phyloP scores from a whole-genome alignment of 176 grass and related monocot genomes.

The Elaeis guineensis region DNA sequence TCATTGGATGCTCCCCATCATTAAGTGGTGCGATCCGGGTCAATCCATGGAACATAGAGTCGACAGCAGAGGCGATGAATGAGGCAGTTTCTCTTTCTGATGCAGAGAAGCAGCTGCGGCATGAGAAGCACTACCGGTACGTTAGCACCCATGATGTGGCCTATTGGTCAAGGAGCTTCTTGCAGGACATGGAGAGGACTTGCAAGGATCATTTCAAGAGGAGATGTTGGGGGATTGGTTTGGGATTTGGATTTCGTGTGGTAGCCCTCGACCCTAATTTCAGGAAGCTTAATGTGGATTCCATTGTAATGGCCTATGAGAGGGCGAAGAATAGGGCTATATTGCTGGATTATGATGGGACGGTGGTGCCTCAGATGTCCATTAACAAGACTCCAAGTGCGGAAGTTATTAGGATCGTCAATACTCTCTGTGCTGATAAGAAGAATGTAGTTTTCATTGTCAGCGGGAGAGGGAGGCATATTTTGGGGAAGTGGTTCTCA shows the following conservation, averaged over 20 bases:
- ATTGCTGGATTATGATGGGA: slow-evolving; percentile 20
- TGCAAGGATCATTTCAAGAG: slow-evolving; percentile 20
- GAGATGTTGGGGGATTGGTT: slow-evolving; percentile 17
- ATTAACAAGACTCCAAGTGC: neutral
- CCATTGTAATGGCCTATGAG: slow-evolving; percentile 14
- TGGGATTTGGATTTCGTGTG: slow-evolving; percentile 20
- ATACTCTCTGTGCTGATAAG: slow-evolving; percentile 11
- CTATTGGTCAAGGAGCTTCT: slow-evolving; percentile 19
- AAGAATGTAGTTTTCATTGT: slow-evolving; percentile 24
- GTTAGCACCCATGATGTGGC: slow-evolving; percentile 19
- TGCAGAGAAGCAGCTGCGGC: slow-evolving; percentile 19
- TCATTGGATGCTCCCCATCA: slow-evolving; percentile 15
- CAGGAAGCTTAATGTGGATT: slow-evolving; percentile 13
- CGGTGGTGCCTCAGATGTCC: slow-evolving; percentile 4
- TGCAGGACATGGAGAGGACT: slow-evolving; percentile 17
- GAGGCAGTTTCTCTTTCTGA: slow-evolving; percentile 19
- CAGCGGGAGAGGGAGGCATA: slow-evolving; percentile 5
- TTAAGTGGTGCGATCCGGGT: slow-evolving; percentile 13
- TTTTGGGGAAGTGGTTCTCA: no score
- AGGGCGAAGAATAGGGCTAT: slow-evolving; percentile 18
- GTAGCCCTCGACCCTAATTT: slow-evolving; percentile 17
- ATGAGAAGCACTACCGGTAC: slow-evolving; percentile 21
- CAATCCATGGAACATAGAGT: slow-evolving; percentile 22
- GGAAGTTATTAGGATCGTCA: slow-evolving; percentile 15
- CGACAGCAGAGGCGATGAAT: slow-evolving; percentile 18